Conservation (phyloP, 2,329 filamentous ascomycete species). For the Hortaea werneckii region DNA sequence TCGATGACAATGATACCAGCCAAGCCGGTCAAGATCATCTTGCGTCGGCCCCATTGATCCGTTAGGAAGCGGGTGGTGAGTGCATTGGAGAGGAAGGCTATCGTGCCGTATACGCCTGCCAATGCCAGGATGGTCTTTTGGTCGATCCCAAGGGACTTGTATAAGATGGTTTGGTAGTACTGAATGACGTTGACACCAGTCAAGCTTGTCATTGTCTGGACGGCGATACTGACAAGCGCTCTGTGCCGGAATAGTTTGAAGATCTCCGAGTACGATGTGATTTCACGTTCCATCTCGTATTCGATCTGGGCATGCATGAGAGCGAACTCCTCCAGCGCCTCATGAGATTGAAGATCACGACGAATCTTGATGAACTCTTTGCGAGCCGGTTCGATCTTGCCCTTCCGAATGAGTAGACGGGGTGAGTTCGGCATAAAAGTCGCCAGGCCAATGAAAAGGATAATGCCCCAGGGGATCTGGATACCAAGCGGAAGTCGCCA, state of each 20-base stretch:
- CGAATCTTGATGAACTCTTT: conserved; percentile 40
- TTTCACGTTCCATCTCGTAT: conserved; percentile 48
- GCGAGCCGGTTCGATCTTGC: conserved; percentile 40
- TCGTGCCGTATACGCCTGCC: conserved; percentile 45
- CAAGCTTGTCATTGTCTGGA: conserved; percentile 48
- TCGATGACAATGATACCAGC: conserved; percentile 44
- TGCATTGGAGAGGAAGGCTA: conserved; percentile 41
- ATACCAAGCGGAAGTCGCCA: conserved; percentile 47
- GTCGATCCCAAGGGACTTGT: conserved; percentile 44
- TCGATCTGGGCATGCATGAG: conserved; percentile 41
- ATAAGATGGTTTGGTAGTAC: conserved; percentile 38
- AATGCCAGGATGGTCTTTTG: conserved; percentile 43
- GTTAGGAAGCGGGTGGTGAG: conserved; percentile 44
- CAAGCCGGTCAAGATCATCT: conserved; percentile 48
- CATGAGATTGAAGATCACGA: conserved; percentile 34
- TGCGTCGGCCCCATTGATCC: conserved; percentile 50
- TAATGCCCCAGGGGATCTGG: conserved; percentile 47
- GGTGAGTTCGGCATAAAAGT: conserved; percentile 50
- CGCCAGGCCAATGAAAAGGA: conserved; percentile 43
- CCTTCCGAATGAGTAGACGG: conserved; percentile 42
- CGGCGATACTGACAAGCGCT: conserved; percentile 44
- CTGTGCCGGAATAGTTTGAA: conserved; percentile 43
- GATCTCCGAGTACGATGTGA: conserved; percentile 44
- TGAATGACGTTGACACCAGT: conserved; percentile 48
- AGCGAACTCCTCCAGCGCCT: conserved; percentile 42